Base-by-base conservation (phyloP, 139 green algal species). In the Closterium sp. region DNA sequence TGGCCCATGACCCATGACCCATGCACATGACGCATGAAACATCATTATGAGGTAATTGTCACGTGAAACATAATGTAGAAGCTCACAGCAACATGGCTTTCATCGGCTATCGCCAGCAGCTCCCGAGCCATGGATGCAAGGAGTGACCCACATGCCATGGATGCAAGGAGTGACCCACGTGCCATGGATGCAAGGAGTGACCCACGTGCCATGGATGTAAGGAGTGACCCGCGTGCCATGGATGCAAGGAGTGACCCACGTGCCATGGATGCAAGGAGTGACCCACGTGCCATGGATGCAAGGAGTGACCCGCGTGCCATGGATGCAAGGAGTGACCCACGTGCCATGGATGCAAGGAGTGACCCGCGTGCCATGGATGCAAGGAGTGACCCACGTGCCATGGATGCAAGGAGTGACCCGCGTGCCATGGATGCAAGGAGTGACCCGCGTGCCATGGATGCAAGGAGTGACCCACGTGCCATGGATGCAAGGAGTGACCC, bases 251-350 rank as follows among this genome's bases (percentile, higher is more conserved):
- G 81, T n/a, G n/a, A n/a, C n/a, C n/a, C n/a, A n/a, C 98, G 96
- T 34, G 97, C 95, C 97, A 99, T 97, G n/a, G 94, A 64, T 0
- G 94, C 94, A 34, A 99, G 95, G 19, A 97, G 81, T n/a, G n/a
- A n/a, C n/a, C n/a, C n/a, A n/a, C 98, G 96, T 34, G 97, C 95
- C 97, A 99, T 97, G n/a, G 94, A 64, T 0, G 94, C 94, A 34
- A 99, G 95, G 19, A 97, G 81, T n/a, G n/a, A n/a, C n/a, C n/a
- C n/a, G n/a, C 98, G 96, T 34, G 97, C 95, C 97, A 99, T 97
- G n/a, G 94, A 64, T 0, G 94, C 94, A 34, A 99, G 95, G 19
- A 97, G 81, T n/a, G n/a, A n/a, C n/a, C n/a, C n/a, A n/a, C 98
- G 96, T 34, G 97, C 95, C 97, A 99, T 97, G n/a, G 94, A 64